These are phyloP conservation scores for Coprinellus aureogranulatus DNA, from an alignment of 768 basidiomycete genomes.

Conservation along the genomic window DNA sequence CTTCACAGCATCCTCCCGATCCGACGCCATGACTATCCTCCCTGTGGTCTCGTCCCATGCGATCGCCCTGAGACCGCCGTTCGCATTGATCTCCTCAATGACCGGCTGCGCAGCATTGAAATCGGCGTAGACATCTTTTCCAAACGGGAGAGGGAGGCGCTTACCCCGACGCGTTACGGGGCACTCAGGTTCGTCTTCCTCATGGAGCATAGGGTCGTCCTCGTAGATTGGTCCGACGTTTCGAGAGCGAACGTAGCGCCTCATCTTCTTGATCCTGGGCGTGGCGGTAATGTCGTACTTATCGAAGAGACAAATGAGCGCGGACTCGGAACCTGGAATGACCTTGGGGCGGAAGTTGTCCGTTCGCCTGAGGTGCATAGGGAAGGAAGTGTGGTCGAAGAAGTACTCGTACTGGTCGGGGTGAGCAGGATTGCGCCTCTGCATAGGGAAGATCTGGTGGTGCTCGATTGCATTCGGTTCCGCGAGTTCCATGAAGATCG, in stretches of 20 bases:
- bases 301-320: slow-evolving; percentile 39
- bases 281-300: slow-evolving; percentile 29
- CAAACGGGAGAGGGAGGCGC: background rate
- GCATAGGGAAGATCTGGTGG: slow-evolving; percentile 23
- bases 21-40: slow-evolving; percentile 51
- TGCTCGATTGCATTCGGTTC: slow-evolving; percentile 32
- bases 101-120: slow-evolving; percentile 14
- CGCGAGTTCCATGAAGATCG: slow-evolving; percentile 32
- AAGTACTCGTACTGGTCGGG: slow-evolving; percentile 5
- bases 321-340: slow-evolving; percentile 43
- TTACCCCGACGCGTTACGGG: slow-evolving; percentile 11
- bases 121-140: background rate
- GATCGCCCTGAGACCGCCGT: slow-evolving; percentile 42
- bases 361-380: slow-evolving; percentile 23
- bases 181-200: slow-evolving; percentile 13
- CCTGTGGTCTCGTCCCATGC: slow-evolving; percentile 69
- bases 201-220: slow-evolving; percentile 7
- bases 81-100: slow-evolving; percentile 16
- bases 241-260: slow-evolving; percentile 36
- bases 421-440: slow-evolving; percentile 10
- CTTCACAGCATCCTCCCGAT: slow-evolving; percentile 36
- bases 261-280: slow-evolving; percentile 33
- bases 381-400: slow-evolving; percentile 20
- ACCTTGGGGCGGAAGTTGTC: slow-evolving; percentile 28
- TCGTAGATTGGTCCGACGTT: slow-evolving; percentile 18